Evolutionary conservation across 192 early-diverging fungal species (phyloP), one percentile per base, ranked within the genome.

Genomic region (Cladochytrium replicatum): DNA sequence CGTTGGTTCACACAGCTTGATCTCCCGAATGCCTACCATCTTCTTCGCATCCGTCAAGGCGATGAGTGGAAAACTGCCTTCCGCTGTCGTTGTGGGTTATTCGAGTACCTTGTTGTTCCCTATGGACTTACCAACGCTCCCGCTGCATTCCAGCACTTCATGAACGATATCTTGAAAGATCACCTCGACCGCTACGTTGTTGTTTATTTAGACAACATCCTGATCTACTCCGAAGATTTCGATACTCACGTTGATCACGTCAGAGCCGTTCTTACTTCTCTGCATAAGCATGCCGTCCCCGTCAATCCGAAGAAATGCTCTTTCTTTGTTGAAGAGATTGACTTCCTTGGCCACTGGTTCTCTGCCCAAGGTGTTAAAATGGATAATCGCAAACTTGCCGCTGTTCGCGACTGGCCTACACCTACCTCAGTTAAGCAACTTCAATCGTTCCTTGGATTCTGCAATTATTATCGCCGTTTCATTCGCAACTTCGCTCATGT

Each of bases 121-220:
- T 80, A 82, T 47, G 81, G 82, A 0, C 42, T 85, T 1, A 66
- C 61, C 15, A 83, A 82, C 52, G 72, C 70, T 0, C 75, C 79
- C 0, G 75, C 67, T 0, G 60, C 69, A 0, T 85, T 87, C 55
- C 67, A 74, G 50, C 43, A 47, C 0, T 34, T 71, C 1, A 72
- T 80, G 13, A 72, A 77, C 40, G 52, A 70, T 13, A 31, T 67
- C 0, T 52, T 84, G 28, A 7, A 42, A 0, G 66, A 68, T 13
- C n/a, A 54, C 4, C 42, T 47, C 13, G 62, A 53, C 26, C 24
- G 30, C 1, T 41, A 4, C 39, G 50, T 64, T 2, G 26, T 60
- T 3, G 26, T 27, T 44, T 65, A 67, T 44, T 21, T 64, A 1
- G 72, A 81, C 34, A 68, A 78, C 47, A 68, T 80, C 13, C 48